Conservation (phyloP, 805 yeast genomes). For the Isabelozyma heimii region DNA sequence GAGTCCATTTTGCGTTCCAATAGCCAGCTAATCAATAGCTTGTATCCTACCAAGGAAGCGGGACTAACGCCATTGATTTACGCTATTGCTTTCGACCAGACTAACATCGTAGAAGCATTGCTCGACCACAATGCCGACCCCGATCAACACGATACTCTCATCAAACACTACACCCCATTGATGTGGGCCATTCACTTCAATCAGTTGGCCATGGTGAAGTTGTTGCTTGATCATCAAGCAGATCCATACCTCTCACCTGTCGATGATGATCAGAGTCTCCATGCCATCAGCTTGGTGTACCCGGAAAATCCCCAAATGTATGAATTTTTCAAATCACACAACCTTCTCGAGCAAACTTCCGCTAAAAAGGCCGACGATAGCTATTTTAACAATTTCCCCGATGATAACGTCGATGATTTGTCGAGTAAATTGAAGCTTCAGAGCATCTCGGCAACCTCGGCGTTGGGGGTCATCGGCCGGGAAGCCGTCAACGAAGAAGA, state of each 20-base stretch:
- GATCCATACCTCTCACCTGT: constrained; percentile 45
- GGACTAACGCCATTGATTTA: constrained; percentile 42
- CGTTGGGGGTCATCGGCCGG: neutral
- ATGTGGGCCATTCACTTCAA: constrained; percentile 84
- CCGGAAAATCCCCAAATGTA: constrained; percentile 53
- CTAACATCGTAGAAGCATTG: constrained; percentile 45
- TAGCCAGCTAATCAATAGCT: constrained; percentile 17
- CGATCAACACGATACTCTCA: constrained; percentile 47
- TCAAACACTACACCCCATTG: constrained; percentile 59
- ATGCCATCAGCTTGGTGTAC: constrained; percentile 56
- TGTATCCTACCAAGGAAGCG: constrained; percentile 21
- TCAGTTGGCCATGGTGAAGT: constrained; percentile 51
- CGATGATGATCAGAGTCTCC: constrained; percentile 29
- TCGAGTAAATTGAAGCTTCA: constrained; percentile 32
- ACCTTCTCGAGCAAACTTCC: constrained; percentile 17
- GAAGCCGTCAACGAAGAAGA: constrained; percentile 14
- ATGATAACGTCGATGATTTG: constrained; percentile 33
- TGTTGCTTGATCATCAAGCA: constrained; percentile 62
- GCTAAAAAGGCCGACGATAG: constrained; percentile 15
- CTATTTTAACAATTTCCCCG: constrained; percentile 15
- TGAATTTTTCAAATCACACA: constrained; percentile 57
- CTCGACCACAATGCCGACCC: constrained; percentile 46
- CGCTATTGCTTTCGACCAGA: constrained; percentile 54
- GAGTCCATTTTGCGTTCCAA: constrained; percentile 21
- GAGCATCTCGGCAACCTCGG: constrained; percentile 18